Percentiles rank a stretch among this genome's conserved stretches.
phyloP scores from a whole-genome alignment of 2,329 filamentous ascomycete genomes.

The Penicillium frequentans region DNA sequence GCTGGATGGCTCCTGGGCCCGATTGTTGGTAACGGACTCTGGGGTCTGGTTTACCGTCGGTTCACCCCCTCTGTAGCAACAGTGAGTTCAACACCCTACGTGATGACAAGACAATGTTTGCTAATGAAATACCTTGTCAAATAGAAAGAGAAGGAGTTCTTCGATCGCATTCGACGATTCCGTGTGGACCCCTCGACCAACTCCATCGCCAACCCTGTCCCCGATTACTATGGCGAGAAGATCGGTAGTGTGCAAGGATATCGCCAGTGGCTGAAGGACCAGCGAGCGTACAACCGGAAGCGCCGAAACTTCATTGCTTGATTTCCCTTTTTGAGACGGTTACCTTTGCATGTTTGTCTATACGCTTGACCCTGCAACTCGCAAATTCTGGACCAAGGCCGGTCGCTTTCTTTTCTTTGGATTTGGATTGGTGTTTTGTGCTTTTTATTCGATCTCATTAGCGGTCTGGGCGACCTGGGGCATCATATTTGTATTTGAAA shows the following conservation, averaged over 20 bases:
- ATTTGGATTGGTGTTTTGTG: constrained; percentile 20
- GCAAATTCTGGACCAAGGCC: constrained; percentile 5
- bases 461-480: constrained; percentile 21
- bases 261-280: constrained; percentile 94
- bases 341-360: constrained; percentile 14
- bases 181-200: constrained; percentile 88
- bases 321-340: constrained; percentile 2
- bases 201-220: constrained; percentile 87
- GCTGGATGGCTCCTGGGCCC: constrained; percentile 87
- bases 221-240: constrained; percentile 98
- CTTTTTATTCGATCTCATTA: constrained; percentile 24
- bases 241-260: constrained; percentile 91
- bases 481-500: constrained; percentile 20
- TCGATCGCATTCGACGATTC: constrained; percentile 84
- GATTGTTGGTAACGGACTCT: constrained; percentile 74
- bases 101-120: not conserved
- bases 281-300: constrained; percentile 95
- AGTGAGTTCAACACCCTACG: constrained; percentile 47
- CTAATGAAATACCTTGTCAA: not conserved
- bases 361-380: constrained; percentile 10
- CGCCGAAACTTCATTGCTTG: constrained; percentile 50
- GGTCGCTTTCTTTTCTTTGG: constrained; percentile 16
- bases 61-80: constrained; percentile 70
- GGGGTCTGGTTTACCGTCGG: constrained; percentile 72
- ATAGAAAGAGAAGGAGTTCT: constrained; percentile 92